Evolutionary conservation across 345 rosid genomes (phyloP), one percentile per base, ranked within the genome.

Genomic region (Euclidium syriacum): DNA sequence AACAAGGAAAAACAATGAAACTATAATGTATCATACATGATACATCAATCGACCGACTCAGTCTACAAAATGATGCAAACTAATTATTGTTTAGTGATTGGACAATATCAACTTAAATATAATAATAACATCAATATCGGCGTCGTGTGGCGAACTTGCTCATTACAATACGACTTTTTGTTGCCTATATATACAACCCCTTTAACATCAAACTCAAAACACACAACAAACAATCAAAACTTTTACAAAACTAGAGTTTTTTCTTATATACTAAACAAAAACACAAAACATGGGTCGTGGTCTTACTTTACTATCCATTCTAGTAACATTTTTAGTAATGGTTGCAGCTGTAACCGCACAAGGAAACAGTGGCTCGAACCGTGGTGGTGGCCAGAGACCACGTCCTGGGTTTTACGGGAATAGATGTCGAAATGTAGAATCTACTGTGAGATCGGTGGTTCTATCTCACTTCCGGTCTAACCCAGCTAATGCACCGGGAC

Each of bases 401-500:
- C 52, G 40, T 3, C 14, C 41, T 38, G 75, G 75, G 20, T 71
- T 23, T 32, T 71, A 71, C 14, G 59, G 65, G 9, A 49, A 40
- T 12, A 58, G 41, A 16, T 72, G 75, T 12, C 66, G 65, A 25
- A 50, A 58, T 27, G 71, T 72, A 10, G 75, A 65, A 29, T 51
- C 67, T 26, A 72, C 29, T 10, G 75, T 72, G 27, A 15, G 36
- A 40, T 33, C 66, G n/a, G 75, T 65, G 29, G 61, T 75, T 32
- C 39, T 11, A 15, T 66, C 72, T 41, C 79, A 75, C 42, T 27
- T 75, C 12, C 57, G 2, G 40, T 55, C 70, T 10, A 63, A 71
- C 36, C 58, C 73, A 0, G 63, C 73, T 3, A 67, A 71, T 59
- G 79, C 76, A 36, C 79, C 79, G 0, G 76, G 76, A 23, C 19